phyloP scores from a whole-genome alignment of 2,329 filamentous ascomycete species.

The Lasiodiplodia sp. region DNA sequence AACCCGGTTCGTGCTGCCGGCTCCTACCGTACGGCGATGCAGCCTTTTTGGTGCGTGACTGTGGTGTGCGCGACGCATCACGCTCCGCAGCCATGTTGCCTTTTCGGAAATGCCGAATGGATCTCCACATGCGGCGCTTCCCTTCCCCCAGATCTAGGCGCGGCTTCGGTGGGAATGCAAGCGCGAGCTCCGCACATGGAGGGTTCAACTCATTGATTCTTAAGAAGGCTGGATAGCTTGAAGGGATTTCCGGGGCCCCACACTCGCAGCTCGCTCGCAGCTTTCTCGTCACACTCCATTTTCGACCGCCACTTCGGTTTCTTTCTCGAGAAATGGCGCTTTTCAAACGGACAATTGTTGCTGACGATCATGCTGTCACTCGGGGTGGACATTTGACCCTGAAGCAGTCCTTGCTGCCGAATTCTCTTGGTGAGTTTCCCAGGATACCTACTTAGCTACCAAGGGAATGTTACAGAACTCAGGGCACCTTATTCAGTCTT shows the following conservation, averaged over 20 bases:
- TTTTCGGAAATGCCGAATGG: slow-evolving; percentile 11
- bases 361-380: slow-evolving; percentile 35
- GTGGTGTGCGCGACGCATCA: background rate
- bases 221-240: background rate
- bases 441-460: too few relatives aligned
- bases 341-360: slow-evolving; percentile 31
- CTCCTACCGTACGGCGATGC: slow-evolving; percentile 7
- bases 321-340: background rate
- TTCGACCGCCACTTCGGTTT: background rate
- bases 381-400: slow-evolving; percentile 33
- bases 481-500: too few relatives aligned
- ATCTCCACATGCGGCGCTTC: background rate
- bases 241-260: slow-evolving; percentile 11
- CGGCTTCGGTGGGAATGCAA: background rate
- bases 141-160: slow-evolving; percentile 4
- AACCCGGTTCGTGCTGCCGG: slow-evolving; percentile 1
- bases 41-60: background rate
- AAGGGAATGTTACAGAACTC: background rate
- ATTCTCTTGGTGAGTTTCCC: slow-evolving; percentile 30
- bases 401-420: slow-evolving; percentile 33
- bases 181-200: slow-evolving; percentile 5
- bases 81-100: slow-evolving; percentile 4
- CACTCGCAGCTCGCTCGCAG: background rate
- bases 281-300: background rate
- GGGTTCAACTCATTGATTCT: background rate